A percentile compares a stretch with the other conserved stretches of the same genome.
These are phyloP conservation scores for Hanseniaspora singularis DNA, from an alignment of 805 yeast genomes.

Conservation along the genomic window DNA sequence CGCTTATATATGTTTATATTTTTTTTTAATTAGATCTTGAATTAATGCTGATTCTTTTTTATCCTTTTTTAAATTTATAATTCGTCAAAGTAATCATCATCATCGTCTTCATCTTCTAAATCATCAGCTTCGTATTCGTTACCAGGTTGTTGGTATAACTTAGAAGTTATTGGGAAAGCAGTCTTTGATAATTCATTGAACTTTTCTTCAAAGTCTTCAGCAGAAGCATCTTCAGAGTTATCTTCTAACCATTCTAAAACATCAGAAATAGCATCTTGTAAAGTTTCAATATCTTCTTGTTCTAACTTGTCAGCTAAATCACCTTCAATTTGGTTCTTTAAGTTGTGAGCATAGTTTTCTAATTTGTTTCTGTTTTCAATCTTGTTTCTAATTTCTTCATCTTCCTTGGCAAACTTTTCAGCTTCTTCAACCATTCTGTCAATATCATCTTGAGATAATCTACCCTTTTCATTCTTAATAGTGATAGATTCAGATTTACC, in stretches of 20 bases:
- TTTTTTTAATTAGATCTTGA: no score
- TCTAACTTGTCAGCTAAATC: slow-evolving; percentile 64
- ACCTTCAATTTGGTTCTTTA: slow-evolving; percentile 59
- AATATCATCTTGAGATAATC: slow-evolving; percentile 84
- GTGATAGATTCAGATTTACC: slow-evolving; percentile 87
- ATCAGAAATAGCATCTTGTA: slow-evolving; percentile 78
- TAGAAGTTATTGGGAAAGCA: slow-evolving; percentile 87
- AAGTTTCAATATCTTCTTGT: slow-evolving; percentile 83
- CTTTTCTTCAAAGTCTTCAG: slow-evolving; percentile 90
- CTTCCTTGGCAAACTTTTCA: slow-evolving; percentile 87
- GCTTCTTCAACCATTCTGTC: slow-evolving; percentile 98
- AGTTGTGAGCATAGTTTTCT: slow-evolving; percentile 77
- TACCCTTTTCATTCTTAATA: slow-evolving; percentile 86
- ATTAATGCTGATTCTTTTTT: no score
- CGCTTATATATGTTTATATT: no score
- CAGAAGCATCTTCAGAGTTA: slow-evolving; percentile 71
- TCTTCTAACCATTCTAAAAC: slow-evolving; percentile 81
- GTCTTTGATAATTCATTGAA: slow-evolving; percentile 66
- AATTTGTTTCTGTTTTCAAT: slow-evolving; percentile 78
- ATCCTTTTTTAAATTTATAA: slow-evolving; percentile 36
- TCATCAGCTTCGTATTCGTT: slow-evolving; percentile 36
- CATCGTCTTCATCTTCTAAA: slow-evolving; percentile 45
- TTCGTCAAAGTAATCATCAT: slow-evolving; percentile 53
- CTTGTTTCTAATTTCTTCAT: slow-evolving; percentile 67
- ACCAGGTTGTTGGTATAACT: slow-evolving; percentile 53